Evolutionary conservation across 495 filamentous ascomycete species (phyloP).

Genomic region (Penicillium riverlandense): DNA sequence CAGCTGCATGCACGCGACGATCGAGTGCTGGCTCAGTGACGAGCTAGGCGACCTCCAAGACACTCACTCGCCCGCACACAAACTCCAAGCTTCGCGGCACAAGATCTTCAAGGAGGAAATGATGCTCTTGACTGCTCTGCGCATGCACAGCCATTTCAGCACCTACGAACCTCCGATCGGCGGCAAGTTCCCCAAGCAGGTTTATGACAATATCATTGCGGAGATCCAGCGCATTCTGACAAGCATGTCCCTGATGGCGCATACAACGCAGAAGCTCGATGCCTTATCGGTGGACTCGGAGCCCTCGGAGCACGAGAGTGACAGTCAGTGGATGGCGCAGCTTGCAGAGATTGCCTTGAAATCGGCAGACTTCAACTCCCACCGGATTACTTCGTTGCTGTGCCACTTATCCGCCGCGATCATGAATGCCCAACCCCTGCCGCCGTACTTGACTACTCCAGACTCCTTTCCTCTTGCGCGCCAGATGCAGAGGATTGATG

Average conservation of each 20-base stretch:
- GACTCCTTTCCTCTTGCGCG: conserved; percentile 49
- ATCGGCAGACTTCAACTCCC: conserved; percentile 47
- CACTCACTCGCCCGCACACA: conserved; percentile 8
- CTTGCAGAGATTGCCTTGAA: conserved; percentile 24
- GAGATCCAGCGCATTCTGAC: conserved; percentile 44
- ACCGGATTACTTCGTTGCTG: conserved; percentile 54
- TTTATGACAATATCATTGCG: conserved; percentile 25
- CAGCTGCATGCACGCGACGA: conserved; percentile 56
- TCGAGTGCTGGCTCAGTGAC: conserved; percentile 50
- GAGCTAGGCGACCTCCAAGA: conserved; percentile 47
- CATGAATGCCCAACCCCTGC: conserved; percentile 48
- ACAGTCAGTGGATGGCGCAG: conserved; percentile 16
- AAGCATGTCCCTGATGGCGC: conserved; percentile 60
- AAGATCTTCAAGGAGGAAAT: conserved; percentile 28
- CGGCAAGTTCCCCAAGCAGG: conserved; percentile 27
- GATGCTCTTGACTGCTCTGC: conserved; percentile 23
- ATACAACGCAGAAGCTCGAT: conserved; percentile 29
- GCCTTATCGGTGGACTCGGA: conserved; percentile 10
- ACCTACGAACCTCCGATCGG: conserved; percentile 29
- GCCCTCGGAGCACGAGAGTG: neutral
- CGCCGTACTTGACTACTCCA: conserved; percentile 51
- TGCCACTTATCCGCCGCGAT: conserved; percentile 62
- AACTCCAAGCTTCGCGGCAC: conserved; percentile 15
- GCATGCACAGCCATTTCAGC: conserved; percentile 27
- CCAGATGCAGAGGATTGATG: conserved; percentile 42